Conservation (phyloP, 768 basidiomycete genomes). For the Tricholoma flavovirens region DNA sequence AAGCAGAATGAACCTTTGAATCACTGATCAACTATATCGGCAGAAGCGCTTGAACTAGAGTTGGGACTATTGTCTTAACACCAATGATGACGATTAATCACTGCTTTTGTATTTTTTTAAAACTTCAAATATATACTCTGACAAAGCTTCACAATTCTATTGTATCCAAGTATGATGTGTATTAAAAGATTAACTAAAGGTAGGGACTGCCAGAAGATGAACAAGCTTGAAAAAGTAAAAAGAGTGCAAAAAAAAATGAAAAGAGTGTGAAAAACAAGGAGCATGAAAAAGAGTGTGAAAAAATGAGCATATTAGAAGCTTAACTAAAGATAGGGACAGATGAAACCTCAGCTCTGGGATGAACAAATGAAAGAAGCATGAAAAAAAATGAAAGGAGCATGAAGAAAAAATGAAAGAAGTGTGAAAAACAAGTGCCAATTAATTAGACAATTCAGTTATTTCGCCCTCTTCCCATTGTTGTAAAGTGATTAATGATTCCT, state of each 20-base stretch:
- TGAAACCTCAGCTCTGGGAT: background rate
- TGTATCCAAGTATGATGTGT: background rate
- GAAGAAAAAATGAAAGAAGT: background rate
- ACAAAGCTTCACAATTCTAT: background rate
- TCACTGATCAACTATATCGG: too few relatives aligned
- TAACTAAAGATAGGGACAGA: background rate
- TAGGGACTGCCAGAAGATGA: background rate
- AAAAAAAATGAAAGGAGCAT: background rate
- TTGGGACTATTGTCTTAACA: too few relatives aligned
- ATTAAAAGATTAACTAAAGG: background rate
- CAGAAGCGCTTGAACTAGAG: too few relatives aligned
- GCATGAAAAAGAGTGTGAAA: too few relatives aligned
- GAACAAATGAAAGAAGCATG: background rate
- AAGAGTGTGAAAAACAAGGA: background rate
- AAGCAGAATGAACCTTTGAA: too few relatives aligned
- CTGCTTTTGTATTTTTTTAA: background rate
- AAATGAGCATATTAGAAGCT: background rate
- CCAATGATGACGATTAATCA: background rate
- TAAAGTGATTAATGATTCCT: background rate
- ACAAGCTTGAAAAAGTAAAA: background rate
- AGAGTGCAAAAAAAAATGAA: background rate
- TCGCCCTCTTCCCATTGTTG: background rate
- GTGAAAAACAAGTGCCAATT: background rate
- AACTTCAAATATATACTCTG: background rate
- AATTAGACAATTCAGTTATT: background rate